A percentile compares a stretch with the other conserved stretches of the same genome.
These are phyloP conservation scores for Rosa multiflora DNA, from an alignment of 306 rosid genomes.

Conservation along the genomic window DNA sequence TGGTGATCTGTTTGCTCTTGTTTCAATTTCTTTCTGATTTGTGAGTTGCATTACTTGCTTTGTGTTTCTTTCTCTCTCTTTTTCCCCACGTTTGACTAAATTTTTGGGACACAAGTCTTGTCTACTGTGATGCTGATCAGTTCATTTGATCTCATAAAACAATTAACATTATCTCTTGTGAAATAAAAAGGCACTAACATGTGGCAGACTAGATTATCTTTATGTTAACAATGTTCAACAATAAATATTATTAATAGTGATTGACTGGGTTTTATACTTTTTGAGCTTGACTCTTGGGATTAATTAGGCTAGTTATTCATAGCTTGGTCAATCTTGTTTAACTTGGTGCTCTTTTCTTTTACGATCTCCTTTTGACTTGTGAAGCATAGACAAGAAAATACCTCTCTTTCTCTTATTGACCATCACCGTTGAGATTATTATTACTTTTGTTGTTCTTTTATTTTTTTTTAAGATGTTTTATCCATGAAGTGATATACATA, in stretches of 20 bases:
- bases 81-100: neutral
- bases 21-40: neutral
- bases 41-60: neutral
- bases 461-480: neutral
- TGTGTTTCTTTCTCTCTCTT: neutral
- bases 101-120: neutral
- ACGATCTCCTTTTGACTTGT: constrained; percentile 18
- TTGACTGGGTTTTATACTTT: constrained; percentile 21
- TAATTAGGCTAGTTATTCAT: neutral
- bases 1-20: neutral
- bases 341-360: neutral
- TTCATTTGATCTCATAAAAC: neutral
- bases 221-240: neutral
- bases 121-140: neutral
- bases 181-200: neutral
- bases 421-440: neutral
- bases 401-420: neutral
- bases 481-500: no score
- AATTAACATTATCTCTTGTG: neutral
- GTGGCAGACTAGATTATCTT: neutral
- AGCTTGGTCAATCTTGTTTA: constrained; percentile 14
- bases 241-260: neutral
- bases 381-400: neutral
- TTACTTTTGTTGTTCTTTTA: neutral
- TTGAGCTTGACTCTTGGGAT: constrained; percentile 5